Conservation (phyloP, 352 stramenopile genomes). For the Phytophthora crassamura region DNA sequence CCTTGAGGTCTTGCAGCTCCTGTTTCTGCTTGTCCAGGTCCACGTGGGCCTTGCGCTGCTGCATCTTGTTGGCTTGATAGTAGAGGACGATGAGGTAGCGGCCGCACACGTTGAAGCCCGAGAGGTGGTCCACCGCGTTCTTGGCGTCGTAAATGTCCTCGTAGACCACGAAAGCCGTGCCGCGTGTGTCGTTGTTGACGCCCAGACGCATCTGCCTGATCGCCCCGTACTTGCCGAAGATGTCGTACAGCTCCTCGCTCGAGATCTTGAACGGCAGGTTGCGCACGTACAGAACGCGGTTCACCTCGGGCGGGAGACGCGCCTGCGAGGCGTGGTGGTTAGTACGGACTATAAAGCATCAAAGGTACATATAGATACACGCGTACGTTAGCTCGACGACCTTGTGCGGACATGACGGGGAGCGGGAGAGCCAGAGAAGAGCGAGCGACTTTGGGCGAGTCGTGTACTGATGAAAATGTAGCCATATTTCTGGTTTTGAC, state of each 20-base stretch:
- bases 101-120: slow-evolving; percentile 99
- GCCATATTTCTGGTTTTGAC: too few species aligned
- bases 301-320: slow-evolving; percentile 97
- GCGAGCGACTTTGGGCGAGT: too few species aligned
- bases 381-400: slow-evolving; percentile 70
- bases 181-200: slow-evolving; percentile 95
- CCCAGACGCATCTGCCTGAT: slow-evolving; percentile 97
- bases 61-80: slow-evolving; percentile 95
- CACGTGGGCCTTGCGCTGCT: slow-evolving; percentile 47
- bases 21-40: slow-evolving; percentile 80
- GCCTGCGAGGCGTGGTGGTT: too few species aligned
- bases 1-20: slow-evolving; percentile 85
- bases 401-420: slow-evolving; percentile 61
- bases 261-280: slow-evolving; percentile 99
- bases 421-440: slow-evolving; percentile 18
- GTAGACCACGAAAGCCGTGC: slow-evolving; percentile 99
- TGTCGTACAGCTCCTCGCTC: slow-evolving; percentile 99
- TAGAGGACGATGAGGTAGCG: slow-evolving; percentile 99
- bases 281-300: slow-evolving; percentile 96
- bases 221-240: slow-evolving; percentile 99
- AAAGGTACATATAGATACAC: not conserved
- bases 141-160: slow-evolving; percentile 99
- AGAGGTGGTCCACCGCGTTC: slow-evolving; percentile 98
- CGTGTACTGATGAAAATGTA: too few species aligned
- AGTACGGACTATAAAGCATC: too few species aligned